A percentile compares a stretch with the other conserved stretches of the same genome.
These are phyloP conservation scores for Tulasnella sp. DNA, from an alignment of 768 basidiomycete species.

Conservation along the genomic window DNA sequence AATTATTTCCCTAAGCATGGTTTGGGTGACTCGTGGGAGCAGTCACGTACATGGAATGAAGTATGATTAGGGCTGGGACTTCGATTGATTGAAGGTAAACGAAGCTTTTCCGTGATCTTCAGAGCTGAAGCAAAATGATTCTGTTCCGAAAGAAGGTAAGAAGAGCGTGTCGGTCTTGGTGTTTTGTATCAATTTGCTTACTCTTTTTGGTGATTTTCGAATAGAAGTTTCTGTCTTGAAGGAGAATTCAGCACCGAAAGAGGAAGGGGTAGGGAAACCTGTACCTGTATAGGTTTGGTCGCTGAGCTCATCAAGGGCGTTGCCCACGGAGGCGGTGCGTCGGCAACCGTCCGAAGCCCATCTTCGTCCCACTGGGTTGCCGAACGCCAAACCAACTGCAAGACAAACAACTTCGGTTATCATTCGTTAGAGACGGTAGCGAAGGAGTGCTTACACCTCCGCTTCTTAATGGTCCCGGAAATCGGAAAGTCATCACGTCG, in stretches of 20 bases:
- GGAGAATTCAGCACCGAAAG: not conserved
- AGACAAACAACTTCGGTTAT: not conserved
- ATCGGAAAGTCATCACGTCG: not conserved
- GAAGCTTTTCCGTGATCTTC: not conserved
- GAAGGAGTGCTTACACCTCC: not conserved
- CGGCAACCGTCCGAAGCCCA: not conserved
- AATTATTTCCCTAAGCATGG: not conserved
- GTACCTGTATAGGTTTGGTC: not conserved
- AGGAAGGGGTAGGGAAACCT: not conserved
- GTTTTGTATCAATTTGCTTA: not conserved
- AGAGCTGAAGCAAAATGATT: not conserved
- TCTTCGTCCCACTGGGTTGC: not conserved
- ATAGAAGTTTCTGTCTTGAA: not conserved
- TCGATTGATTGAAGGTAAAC: not conserved
- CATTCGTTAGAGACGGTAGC: not conserved
- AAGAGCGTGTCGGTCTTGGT: not conserved
- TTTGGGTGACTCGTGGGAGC: not conserved
- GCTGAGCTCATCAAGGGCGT: not conserved
- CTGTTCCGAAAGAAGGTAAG: not conserved
- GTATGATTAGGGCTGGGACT: not conserved
- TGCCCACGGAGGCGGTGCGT: not conserved
- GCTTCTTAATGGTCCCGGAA: not conserved
- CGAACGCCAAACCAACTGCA: not conserved
- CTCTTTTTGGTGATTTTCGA: not conserved
- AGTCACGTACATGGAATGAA: not conserved